phyloP scores from a whole-genome alignment of 2,329 filamentous ascomycete species.

The Zymoseptoria crescenta region DNA sequence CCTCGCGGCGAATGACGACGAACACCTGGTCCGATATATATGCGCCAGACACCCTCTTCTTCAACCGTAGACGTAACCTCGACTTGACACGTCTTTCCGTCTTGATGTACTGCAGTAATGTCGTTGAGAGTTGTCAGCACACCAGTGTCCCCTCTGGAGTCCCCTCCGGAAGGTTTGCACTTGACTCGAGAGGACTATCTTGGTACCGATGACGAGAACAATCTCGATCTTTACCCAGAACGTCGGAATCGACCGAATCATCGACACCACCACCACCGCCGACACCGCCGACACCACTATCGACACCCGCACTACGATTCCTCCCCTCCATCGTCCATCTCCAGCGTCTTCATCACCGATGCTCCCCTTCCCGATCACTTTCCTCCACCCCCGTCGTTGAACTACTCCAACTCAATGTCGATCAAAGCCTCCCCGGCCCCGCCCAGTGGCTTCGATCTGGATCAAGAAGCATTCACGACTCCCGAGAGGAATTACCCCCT shows the following conservation, averaged over 20 bases:
- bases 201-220: background rate
- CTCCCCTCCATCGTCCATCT: background rate
- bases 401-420: slow-evolving; percentile 9
- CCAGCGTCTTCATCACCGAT: background rate
- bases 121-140: background rate
- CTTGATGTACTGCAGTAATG: background rate
- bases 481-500: background rate
- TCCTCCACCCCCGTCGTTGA: background rate
- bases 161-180: background rate
- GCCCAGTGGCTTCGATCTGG: slow-evolving; percentile 23
- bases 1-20: background rate
- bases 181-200: background rate
- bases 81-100: background rate
- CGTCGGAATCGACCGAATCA: background rate
- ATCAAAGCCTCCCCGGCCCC: slow-evolving; percentile 13
- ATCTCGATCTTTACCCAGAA: background rate
- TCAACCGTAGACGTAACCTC: background rate
- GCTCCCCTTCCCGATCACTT: background rate
- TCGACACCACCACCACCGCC: background rate
- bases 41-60: background rate
- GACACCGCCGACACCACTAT: background rate
- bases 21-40: background rate
- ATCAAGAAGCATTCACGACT: slow-evolving; percentile 3
- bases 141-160: background rate
- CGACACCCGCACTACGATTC: background rate